Evolutionary conservation across 2,329 filamentous ascomycete genomes (phyloP), one percentile per base, ranked within the genome.

Genomic region (Tricladium varicosporioides): DNA sequence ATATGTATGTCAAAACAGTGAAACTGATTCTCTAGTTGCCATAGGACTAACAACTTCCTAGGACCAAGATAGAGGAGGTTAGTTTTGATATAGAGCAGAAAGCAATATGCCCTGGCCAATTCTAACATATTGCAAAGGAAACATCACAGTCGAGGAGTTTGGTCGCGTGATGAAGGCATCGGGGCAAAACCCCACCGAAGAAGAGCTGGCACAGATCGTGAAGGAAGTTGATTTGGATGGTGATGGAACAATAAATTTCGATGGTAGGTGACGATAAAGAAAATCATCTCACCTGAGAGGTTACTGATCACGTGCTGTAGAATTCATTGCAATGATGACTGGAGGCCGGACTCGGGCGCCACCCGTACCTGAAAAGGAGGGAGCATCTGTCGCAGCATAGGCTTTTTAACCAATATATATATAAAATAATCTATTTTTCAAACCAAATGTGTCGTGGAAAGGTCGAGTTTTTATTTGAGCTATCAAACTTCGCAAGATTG

Each of bases 281-380:
- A 7, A 4, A 27, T 27, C 3, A 27, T 7, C 22, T 27, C 22
- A 27, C 22, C 7, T 27, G 22, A 27, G 22, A 27, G 7, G 22
- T 27, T 27, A 27, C 22, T 27, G 22, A 27, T 27, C 22, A 27
- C 22, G 22, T 27, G 22, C 22, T 40, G n/a, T 44, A 74, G 73
- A 74, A 57, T 75, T 75, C 58, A 74, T 74, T 61, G 69, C 71
- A 8, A 75, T 75, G 73, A 75, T 74, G 73, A 75, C 72, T 0
- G 72, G 73, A 18, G 36, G 27, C 36, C 11, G 11, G 36, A n/a
- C 36, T 10, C 11, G 10, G 10, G 36, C 36, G 36, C 36, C 36
- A n/a, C 36, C 36, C 11, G 36, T 40, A n/a, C 36, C 36, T 11
- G 36, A 40, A 10, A 40, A 40, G 36, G 36, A 40, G n/a, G 36